Conservation (phyloP, 164 flowering plant genomes). For the Vitis rotundifolia region DNA sequence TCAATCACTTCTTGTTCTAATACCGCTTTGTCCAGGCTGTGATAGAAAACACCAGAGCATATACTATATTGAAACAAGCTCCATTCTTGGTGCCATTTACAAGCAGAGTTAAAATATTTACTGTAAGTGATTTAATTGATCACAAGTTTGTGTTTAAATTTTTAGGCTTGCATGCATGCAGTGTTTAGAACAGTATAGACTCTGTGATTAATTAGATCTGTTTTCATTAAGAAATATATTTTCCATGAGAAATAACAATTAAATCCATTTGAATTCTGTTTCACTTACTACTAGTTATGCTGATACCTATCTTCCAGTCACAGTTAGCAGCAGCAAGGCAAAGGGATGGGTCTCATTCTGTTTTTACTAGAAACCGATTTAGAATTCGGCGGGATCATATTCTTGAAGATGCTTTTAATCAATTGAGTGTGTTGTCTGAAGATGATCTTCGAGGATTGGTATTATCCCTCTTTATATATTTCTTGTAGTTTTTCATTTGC, state of each 20-base stretch:
- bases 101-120: conserved; percentile 86
- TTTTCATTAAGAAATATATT: neutral
- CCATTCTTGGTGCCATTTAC: conserved; percentile 95
- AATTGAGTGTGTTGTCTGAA: conserved; percentile 77
- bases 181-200: neutral
- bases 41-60: conserved; percentile 72
- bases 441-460: conserved; percentile 89
- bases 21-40: conserved; percentile 55
- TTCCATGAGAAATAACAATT: neutral
- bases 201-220: neutral
- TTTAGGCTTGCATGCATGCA: neutral
- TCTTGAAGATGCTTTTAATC: conserved; percentile 91
- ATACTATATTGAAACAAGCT: conserved; percentile 83
- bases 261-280: neutral
- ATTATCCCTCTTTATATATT: conserved; percentile 9
- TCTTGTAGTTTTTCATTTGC: neutral
- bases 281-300: neutral
- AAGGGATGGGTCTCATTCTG: conserved; percentile 55
- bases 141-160: neutral
- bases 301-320: conserved; percentile 45
- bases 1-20: conserved; percentile 9
- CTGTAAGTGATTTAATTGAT: conserved; percentile 52
- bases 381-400: conserved; percentile 87
- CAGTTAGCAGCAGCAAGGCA: conserved; percentile 73
- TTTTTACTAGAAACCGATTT: conserved; percentile 66